phyloP scores from a whole-genome alignment of 176 grass and related monocot genomes.

The Cenchrus fungigraminus region DNA sequence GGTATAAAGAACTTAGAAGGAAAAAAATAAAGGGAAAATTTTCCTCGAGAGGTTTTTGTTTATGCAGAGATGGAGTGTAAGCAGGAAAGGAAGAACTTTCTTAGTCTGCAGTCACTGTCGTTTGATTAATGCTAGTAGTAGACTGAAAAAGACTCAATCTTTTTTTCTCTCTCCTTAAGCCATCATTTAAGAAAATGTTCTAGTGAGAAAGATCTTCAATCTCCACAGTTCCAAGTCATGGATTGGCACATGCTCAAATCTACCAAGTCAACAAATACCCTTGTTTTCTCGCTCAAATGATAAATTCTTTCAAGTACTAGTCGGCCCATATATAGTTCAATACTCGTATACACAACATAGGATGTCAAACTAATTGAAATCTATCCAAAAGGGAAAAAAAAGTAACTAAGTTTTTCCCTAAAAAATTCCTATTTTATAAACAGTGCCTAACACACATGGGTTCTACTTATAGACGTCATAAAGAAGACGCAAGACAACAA shows the following conservation, averaged over 20 bases:
- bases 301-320: background rate
- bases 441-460: background rate
- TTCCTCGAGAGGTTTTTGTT: background rate
- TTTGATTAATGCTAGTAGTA: conserved; percentile 31
- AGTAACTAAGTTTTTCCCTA: background rate
- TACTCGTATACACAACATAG: background rate
- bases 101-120: conserved; percentile 31
- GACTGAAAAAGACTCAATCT: conserved; percentile 26
- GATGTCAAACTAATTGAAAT: background rate
- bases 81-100: conserved; percentile 11
- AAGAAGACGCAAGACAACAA: background rate
- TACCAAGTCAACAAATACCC: conserved; percentile 28
- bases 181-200: conserved; percentile 29
- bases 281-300: background rate
- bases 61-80: conserved; percentile 4
- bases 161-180: background rate
- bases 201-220: background rate
- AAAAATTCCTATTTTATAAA: background rate
- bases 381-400: background rate
- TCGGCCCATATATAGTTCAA: background rate
- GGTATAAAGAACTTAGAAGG: background rate
- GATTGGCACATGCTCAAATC: conserved; percentile 10
- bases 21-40: background rate
- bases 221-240: conserved; percentile 29
- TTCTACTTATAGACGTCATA: background rate